Conservation (phyloP, 2,329 filamentous ascomycete species). For the Calonectria leucothoes region DNA sequence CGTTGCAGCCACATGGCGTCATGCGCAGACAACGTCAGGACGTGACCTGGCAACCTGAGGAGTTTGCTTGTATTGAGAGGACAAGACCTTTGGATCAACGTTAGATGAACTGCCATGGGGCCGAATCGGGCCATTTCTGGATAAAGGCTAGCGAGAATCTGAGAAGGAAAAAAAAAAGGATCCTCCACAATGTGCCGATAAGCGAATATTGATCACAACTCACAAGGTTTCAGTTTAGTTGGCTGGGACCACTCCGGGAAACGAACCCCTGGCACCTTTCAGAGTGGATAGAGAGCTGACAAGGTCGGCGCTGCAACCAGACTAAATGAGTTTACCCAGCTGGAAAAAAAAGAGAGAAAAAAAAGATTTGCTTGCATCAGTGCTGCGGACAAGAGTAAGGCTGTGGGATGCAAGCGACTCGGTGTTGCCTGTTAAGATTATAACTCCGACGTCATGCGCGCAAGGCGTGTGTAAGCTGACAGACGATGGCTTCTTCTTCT, state of each 20-base stretch:
- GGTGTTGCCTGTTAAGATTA: background rate
- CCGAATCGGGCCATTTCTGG: background rate
- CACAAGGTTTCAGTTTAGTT: conserved; percentile 4
- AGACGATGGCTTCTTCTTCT: background rate
- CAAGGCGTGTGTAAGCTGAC: background rate
- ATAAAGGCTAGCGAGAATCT: background rate
- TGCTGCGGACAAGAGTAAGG: background rate
- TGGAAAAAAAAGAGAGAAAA: too few relatives aligned
- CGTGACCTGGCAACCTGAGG: background rate
- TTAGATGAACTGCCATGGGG: background rate
- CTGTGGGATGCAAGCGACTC: background rate
- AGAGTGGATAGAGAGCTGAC: background rate
- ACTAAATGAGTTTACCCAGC: background rate
- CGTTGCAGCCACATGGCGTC: background rate
- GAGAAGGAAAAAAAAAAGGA: background rate
- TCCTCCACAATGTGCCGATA: background rate
- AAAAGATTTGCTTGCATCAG: too few relatives aligned
- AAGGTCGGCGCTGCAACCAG: background rate
- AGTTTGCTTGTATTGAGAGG: background rate
- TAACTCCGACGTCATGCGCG: background rate
- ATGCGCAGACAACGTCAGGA: background rate
- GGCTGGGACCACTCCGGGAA: background rate
- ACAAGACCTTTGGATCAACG: background rate
- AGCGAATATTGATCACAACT: background rate
- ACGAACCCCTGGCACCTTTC: background rate